Base-by-base conservation (phyloP, 116 monocot genomes). In the Thalassia testudinum region DNA sequence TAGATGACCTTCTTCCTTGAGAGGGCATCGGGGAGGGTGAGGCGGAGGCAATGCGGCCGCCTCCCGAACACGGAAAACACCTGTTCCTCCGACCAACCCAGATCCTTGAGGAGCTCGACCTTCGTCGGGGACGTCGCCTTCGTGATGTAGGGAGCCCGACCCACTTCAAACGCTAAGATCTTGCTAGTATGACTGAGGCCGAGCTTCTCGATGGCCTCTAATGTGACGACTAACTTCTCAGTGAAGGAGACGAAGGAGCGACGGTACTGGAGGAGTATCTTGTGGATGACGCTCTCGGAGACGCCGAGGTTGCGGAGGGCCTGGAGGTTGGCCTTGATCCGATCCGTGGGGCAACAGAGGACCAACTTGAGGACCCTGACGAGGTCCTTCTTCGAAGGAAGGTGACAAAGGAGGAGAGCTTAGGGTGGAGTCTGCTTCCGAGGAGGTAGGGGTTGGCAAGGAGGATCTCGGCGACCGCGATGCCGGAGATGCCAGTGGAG, bases 381-480 rank as follows among this genome's bases (percentile, higher is more conserved):
- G 30, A 56, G 53, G 12, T 19, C 20, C 10, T 50, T 13, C 22
- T 59, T 43, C 50, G 61, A 21, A 10, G 47, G 52, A 65, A 43
- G 14, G 49, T 16, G 18, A 67, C 26, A 29, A 27, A 53, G 16
- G 71, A 67, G 1, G 30, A 26, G 7, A 77, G 34, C 21, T 12
- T 44, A 12, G 40, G 52, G 15, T 60, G 27, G 18, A 71, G 21
- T n/a, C n/a, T n/a, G 71, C 62, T 67, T 1, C 10, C 17, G 10
- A 34, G 10, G 30, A 34, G 30, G 30, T 3, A 10, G 30, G 30
- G 3, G 30, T 34, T 34, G 30, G 10, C 6, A 26, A 38, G 28
- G 50, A 83, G 37, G 58, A 78, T 20, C 25, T 45, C 43, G 1
- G 38, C 18, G 42, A 78, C 38, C 43, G 67, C 69, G 37, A 55